These are phyloP conservation scores for Cicer cuneatum DNA, from an alignment of 306 rosid species.

Conservation along the genomic window DNA sequence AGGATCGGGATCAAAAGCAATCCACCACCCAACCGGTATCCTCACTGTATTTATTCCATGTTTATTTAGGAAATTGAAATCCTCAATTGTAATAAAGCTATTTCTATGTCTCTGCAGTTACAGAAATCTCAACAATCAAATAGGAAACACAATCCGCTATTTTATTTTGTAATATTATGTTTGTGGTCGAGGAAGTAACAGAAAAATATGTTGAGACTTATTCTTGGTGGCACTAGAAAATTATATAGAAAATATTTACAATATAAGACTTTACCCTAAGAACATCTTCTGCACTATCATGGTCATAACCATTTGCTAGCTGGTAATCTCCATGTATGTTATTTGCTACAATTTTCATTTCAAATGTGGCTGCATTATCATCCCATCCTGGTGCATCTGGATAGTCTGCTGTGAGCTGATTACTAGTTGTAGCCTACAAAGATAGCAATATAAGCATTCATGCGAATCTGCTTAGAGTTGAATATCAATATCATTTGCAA, in stretches of 20 bases:
- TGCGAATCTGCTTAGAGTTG: constrained; percentile 28
- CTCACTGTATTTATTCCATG: constrained; percentile 94
- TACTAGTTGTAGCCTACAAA: constrained; percentile 65
- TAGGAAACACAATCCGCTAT: constrained; percentile 34
- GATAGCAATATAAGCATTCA: constrained; percentile 31
- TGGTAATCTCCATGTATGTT: constrained; percentile 89
- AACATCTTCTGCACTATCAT: constrained; percentile 60
- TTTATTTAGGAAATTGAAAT: constrained; percentile 79
- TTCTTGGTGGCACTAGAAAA: constrained; percentile 6
- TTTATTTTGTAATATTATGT: constrained; percentile 6
- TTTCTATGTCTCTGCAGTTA: constrained; percentile 86
- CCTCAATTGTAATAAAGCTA: constrained; percentile 72
- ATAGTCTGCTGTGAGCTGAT: constrained; percentile 75
- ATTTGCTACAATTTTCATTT: constrained; percentile 66
- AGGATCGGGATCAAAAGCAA: constrained; percentile 97
- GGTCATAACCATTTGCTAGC: constrained; percentile 87
- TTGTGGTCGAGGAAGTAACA: constrained; percentile 23
- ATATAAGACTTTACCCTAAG: constrained; percentile 62
- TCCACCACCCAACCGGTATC: constrained; percentile 99
- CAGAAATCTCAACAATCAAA: constrained; percentile 42
- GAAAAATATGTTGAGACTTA: constrained; percentile 8
- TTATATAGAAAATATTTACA: constrained; percentile 19
- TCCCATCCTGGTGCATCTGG: constrained; percentile 89
- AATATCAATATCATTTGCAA: constrained; percentile 30
- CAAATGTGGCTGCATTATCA: constrained; percentile 81